Conservation (phyloP, 495 filamentous ascomycete species). For the Podospora conica region DNA sequence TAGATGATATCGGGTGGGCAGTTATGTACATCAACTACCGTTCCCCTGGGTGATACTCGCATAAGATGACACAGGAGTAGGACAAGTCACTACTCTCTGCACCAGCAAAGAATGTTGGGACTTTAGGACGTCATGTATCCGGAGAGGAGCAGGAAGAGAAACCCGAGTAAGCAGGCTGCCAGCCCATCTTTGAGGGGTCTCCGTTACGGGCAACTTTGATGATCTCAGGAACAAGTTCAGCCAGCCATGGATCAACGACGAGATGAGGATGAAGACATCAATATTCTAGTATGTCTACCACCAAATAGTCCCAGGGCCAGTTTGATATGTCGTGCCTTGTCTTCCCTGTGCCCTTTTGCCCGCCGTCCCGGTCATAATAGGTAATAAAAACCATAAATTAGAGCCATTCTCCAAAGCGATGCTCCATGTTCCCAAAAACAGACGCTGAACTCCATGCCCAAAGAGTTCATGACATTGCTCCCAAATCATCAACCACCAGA, state of each 20-base stretch:
- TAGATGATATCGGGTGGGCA: not conserved
- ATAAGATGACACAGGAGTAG: not conserved
- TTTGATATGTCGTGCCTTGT: not conserved
- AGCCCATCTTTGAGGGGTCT: not conserved
- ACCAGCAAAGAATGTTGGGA: no score
- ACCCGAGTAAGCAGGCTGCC: no score
- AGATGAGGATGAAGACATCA: not conserved
- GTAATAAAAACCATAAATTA: not conserved
- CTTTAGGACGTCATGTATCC: no score
- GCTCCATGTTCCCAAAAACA: not conserved
- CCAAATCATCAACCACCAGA: not conserved
- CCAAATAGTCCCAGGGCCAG: not conserved
- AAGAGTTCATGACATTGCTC: not conserved
- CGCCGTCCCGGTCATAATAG: not conserved
- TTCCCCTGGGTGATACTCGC: not conserved
- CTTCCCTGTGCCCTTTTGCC: not conserved
- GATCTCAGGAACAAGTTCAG: not conserved
- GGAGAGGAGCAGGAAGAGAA: no score
- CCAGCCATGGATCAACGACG: not conserved
- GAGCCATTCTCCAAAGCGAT: not conserved
- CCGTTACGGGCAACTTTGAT: no score
- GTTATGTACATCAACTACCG: not conserved
- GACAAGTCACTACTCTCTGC: no score
- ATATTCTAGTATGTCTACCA: not conserved
- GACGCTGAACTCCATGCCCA: not conserved